A percentile compares a stretch with the other conserved stretches of the same genome.
These are phyloP conservation scores for Murraya paniculata DNA, from an alignment of 345 rosid species.

Conservation along the genomic window DNA sequence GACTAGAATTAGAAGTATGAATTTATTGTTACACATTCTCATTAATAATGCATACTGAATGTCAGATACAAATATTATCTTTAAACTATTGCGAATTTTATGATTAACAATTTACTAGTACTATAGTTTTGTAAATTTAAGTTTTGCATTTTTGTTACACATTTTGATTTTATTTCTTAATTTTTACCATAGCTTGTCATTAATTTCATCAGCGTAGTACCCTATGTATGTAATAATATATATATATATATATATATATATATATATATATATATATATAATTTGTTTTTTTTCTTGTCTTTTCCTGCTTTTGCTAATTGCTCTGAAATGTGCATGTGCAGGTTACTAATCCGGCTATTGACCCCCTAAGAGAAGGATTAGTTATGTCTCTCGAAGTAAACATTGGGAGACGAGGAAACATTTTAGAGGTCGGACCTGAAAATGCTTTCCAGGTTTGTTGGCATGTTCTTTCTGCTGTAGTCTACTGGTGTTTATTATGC, in stretches of 20 bases:
- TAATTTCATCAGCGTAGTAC: not conserved
- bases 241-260: too few relatives aligned
- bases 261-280: too few relatives aligned
- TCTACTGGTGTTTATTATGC: slow-evolving; percentile 7
- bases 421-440: slow-evolving; percentile 90
- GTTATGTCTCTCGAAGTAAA: slow-evolving; percentile 99
- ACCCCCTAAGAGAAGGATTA: slow-evolving; percentile 94
- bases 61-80: not conserved
- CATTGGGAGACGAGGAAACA: slow-evolving; percentile 90
- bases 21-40: too few relatives aligned
- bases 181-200: not conserved
- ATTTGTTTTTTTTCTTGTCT: not conserved
- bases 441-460: slow-evolving; percentile 81
- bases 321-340: slow-evolving; percentile 25
- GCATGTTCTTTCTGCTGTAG: slow-evolving; percentile 9
- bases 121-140: not conserved
- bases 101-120: not conserved
- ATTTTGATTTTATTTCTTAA: not conserved
- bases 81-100: not conserved
- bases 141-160: not conserved
- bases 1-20: too few relatives aligned
- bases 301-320: slow-evolving; percentile 2
- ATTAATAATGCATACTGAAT: not conserved
- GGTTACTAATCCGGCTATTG: slow-evolving; percentile 99
- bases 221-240: not conserved